Conservation (phyloP, 83 land plant species). For the Picea mariana region DNA sequence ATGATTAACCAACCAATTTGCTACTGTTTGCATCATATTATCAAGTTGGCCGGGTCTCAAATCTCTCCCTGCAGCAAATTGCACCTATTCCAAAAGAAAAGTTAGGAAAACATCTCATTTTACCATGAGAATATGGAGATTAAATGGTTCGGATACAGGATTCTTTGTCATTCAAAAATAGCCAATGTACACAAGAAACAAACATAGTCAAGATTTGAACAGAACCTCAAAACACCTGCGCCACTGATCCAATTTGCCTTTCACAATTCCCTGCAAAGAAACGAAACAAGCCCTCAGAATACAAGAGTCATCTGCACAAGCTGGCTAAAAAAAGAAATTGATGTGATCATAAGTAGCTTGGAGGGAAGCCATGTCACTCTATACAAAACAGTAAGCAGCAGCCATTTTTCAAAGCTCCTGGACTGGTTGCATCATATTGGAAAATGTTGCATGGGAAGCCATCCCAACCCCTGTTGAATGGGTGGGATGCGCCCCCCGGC, state of each 20-base stretch:
- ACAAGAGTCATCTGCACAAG: too few relatives aligned
- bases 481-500: too few relatives aligned
- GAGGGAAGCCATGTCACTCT: too few relatives aligned
- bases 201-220: not conserved
- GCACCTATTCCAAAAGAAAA: slow-evolving; percentile 53
- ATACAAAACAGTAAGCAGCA: not conserved
- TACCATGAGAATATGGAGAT: not conserved
- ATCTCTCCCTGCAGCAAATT: slow-evolving; percentile 99
- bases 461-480: too few relatives aligned
- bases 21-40: slow-evolving; percentile 80
- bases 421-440: too few relatives aligned
- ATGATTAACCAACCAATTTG: slow-evolving; percentile 61
- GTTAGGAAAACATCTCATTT: not conserved
- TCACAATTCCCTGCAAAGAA: slow-evolving; percentile 81
- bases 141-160: not conserved
- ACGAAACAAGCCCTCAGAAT: not conserved
- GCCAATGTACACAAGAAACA: not conserved
- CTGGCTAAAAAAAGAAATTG: too few relatives aligned
- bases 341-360: too few relatives aligned
- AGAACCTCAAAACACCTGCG: slow-evolving; percentile 96
- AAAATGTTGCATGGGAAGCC: too few relatives aligned
- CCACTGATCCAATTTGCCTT: slow-evolving; percentile 95
- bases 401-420: not conserved
- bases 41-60: slow-evolving; percentile 93
- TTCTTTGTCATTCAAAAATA: not conserved